Base-by-base conservation (phyloP, 176 grass and related monocot genomes). In the Oryza glumipatula region DNA sequence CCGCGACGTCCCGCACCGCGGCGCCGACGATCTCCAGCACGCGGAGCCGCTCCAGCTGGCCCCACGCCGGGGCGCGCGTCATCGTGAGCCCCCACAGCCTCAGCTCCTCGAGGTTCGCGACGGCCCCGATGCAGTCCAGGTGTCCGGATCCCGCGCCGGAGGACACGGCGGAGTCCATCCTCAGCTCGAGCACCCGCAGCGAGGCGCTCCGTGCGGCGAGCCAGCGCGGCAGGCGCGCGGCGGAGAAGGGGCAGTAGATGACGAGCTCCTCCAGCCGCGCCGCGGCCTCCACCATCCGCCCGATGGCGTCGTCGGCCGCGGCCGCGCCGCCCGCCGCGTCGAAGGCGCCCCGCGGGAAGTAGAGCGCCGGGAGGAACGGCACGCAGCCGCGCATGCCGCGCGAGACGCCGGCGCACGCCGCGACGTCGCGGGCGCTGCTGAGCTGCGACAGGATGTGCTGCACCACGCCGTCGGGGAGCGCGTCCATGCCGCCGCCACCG, bases 201-300 rank as follows among this genome's bases (percentile, higher is more conserved):
- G 91, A 85, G 12, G 82, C 43, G 67, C 83, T 73, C 1, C 88
- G 86, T 70, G 65, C 74, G 2, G 82, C 76, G 61, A 98, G 56
- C 93, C 93, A 95, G 64, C 41, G 60, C 4, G 81, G 87, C 0
- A 98, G 93, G 9, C 15, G 79, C 0, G 89, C 14, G 8, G 86
- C 30, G 56, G 91, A 90, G 88, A 98, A 98, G 41, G 96, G 93
- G 78, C 96, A 98, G 85, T 98, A 98, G n/a, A 98, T 76, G 65
- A 95, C 91, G 22, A 98, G 93, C 87, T 95, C 87, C 90, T 95
- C 77, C 24, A 98, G 87, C 12, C 88, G 80, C 5, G 47, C 32
- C 3, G 96, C 91, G 38, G 83, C 69, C 6, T 33, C 67, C 76
- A 98, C 54, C 96, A 98, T 98, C 68, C 91, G 89, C 11, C 80